phyloP scores from a whole-genome alignment of 108 stramenopile genomes.

The Epithemia pelagica region DNA sequence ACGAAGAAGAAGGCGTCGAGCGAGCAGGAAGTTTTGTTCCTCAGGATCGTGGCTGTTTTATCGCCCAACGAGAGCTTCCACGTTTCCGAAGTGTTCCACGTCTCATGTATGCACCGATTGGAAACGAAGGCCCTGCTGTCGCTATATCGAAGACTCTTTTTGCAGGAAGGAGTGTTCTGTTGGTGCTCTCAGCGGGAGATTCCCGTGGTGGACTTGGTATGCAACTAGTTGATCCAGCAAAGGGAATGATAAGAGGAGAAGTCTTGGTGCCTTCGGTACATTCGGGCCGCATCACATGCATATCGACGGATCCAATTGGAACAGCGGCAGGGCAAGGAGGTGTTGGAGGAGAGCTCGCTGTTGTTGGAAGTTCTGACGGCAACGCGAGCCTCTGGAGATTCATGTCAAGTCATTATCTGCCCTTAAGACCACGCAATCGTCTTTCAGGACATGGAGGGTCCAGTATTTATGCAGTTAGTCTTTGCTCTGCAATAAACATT shows the following conservation, averaged over 20 bases:
- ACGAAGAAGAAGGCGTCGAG: slow-evolving; percentile 17
- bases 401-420: slow-evolving; percentile 83
- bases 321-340: slow-evolving; percentile 79
- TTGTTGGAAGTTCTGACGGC: slow-evolving; percentile 81
- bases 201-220: slow-evolving; percentile 69
- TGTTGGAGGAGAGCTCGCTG: slow-evolving; percentile 81
- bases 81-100: slow-evolving; percentile 79
- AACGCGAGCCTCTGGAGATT: slow-evolving; percentile 77
- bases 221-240: slow-evolving; percentile 82
- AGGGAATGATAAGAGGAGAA: slow-evolving; percentile 67
- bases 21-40: slow-evolving; percentile 6
- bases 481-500: slow-evolving; percentile 62
- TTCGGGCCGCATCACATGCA: slow-evolving; percentile 58
- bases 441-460: slow-evolving; percentile 65
- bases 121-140: slow-evolving; percentile 29
- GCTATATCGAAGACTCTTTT: slow-evolving; percentile 84
- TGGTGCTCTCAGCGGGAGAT: slow-evolving; percentile 82
- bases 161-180: slow-evolving; percentile 64
- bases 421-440: slow-evolving; percentile 64
- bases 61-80: slow-evolving; percentile 80
- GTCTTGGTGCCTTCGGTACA: slow-evolving; percentile 68
- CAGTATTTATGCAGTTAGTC: slow-evolving; percentile 53
- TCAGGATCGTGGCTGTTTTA: slow-evolving; percentile 73
- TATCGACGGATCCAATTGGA: slow-evolving; percentile 80
- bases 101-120: slow-evolving; percentile 38